These are phyloP conservation scores for Sporisorium scitamineum DNA, from an alignment of 1,284 basidiomycete species.

Conservation along the genomic window DNA sequence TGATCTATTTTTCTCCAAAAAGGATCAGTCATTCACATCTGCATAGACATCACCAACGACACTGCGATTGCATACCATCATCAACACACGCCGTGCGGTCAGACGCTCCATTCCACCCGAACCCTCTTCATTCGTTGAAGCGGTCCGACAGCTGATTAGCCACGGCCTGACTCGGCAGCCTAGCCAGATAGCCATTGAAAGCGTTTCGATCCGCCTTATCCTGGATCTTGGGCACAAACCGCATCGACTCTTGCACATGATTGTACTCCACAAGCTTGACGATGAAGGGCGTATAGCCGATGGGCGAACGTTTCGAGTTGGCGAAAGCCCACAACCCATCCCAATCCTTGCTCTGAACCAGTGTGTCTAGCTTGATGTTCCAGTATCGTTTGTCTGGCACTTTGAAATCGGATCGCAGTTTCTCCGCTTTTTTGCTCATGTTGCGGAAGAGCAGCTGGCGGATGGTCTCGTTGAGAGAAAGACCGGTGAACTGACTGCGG, in stretches of 20 bases:
- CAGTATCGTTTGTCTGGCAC: constrained; percentile 61
- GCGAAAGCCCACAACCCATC: constrained; percentile 58
- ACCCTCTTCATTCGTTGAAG: constrained; percentile 23
- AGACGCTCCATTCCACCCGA: neutral
- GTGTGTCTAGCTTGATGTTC: constrained; percentile 55
- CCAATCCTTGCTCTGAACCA: constrained; percentile 53
- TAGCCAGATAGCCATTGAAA: constrained; percentile 31
- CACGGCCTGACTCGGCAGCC: constrained; percentile 29
- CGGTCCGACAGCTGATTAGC: constrained; percentile 44
- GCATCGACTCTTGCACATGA: constrained; percentile 55
- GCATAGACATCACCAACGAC: neutral
- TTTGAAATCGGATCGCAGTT: constrained; percentile 63
- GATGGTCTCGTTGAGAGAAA: constrained; percentile 63
- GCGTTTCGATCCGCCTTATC: constrained; percentile 55
- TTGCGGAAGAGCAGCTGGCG: constrained; percentile 55
- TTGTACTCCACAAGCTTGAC: constrained; percentile 56
- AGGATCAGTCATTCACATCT: neutral
- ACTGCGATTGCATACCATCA: neutral
- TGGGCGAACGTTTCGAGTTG: constrained; percentile 79
- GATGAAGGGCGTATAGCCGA: constrained; percentile 77
- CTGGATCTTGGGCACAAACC: constrained; percentile 53
- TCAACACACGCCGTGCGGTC: neutral
- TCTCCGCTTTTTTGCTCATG: constrained; percentile 62
- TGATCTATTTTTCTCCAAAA: neutral
- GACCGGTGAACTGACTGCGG: constrained; percentile 36